Evolutionary conservation across 768 basidiomycete species (phyloP).

Genomic region (Rhodosporidiobolus odoratus): DNA sequence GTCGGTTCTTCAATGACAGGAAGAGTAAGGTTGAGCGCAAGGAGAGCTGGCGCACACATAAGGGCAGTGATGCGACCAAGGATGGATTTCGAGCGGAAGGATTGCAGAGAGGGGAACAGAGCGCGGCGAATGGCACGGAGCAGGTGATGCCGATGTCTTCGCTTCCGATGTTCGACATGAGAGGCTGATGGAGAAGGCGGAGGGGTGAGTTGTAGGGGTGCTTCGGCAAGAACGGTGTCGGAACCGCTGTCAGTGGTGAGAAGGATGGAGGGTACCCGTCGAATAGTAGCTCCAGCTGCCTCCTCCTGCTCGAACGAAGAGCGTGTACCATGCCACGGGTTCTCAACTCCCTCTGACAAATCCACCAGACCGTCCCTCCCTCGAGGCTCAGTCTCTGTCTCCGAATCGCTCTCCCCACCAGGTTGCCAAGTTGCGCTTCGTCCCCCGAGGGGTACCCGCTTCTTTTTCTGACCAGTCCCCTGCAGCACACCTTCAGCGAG

Average conservation of each 20-base stretch:
- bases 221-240: not conserved
- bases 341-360: constrained; percentile 23
- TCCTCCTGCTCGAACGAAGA: not conserved
- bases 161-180: not conserved
- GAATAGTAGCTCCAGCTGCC: not conserved
- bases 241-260: constrained; percentile 26
- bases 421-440: constrained; percentile 4
- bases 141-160: not conserved
- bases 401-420: not conserved
- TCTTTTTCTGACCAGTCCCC: not conserved
- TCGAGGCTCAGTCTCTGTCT: not conserved
- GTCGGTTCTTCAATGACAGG: constrained; percentile 64
- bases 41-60: constrained; percentile 78
- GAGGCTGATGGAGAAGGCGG: not conserved
- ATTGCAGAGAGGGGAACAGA: constrained; percentile 78
- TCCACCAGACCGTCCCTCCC: not conserved
- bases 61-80: constrained; percentile 67
- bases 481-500: constrained; percentile 9
- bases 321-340: constrained; percentile 24
- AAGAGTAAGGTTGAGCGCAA: constrained; percentile 77
- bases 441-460: not conserved
- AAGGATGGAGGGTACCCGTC: constrained; percentile 29
- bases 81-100: constrained; percentile 64
- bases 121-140: constrained; percentile 52
- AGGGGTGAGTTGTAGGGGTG: not conserved